Evolutionary conservation across 306 rosid genomes (phyloP), one percentile per base, ranked within the genome.

Genomic region (Prunus mongolica): DNA sequence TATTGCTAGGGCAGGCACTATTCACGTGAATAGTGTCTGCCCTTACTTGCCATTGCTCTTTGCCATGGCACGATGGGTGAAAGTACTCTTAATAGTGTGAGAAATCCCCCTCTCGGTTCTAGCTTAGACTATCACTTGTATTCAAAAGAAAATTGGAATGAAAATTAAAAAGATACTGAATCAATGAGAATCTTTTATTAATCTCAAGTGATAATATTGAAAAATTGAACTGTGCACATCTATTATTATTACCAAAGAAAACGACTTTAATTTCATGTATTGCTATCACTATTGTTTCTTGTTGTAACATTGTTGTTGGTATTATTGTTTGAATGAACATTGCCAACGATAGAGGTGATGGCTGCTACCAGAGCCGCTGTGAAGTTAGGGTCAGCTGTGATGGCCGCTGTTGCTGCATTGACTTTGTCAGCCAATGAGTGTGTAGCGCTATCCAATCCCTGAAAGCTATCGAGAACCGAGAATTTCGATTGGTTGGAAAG

Each of bases 301-400:
- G 79, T 77, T 25, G 49, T 28, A 18, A 67, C 11, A 64, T 58
- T 65, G 51, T 58, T 56, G 49, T 38, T 60, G 76, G 45, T 80
- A 62, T 25, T 75, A 69, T 60, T 72, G 65, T 66, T 85, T 54
- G 82, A 71, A 41, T 80, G 84, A 68, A 74, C 72, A 80, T 56
- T 81, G 12, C 81, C 88, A 16, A 91, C 76, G 73, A 91, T 44
- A 49, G 91, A 82, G 20, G 91, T 79, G 49, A 91, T 57, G 30
- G 91, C 96, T 0, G 96, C 86, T 41, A 81, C 90, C 22, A 91
- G 86, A 77, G 88, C 90, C 32, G 88, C 85, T 27, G 91, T 84
- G 82, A 88, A 88, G 63, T 82, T 87, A 0, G 96, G 93, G 68
- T 91, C 86, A 6, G 91, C 83, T 5, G 90, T 82, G 63, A 87